phyloP scores from a whole-genome alignment of 1,284 basidiomycete genomes.

The Puccinia sorghi region DNA sequence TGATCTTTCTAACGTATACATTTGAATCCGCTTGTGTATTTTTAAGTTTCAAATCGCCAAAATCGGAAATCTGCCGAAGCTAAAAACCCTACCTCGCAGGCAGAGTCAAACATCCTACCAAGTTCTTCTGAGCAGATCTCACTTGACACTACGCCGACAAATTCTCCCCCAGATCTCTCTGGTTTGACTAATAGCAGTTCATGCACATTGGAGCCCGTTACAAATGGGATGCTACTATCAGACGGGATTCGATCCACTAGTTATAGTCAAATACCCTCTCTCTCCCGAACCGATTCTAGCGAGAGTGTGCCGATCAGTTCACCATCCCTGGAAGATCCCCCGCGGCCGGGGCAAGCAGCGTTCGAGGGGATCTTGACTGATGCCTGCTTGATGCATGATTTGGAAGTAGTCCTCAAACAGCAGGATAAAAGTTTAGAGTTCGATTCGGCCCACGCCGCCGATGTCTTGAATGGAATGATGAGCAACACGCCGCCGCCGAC shows the following conservation, averaged over 20 bases:
- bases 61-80: not conserved
- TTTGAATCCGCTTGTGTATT: not conserved
- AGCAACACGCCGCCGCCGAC: not conserved
- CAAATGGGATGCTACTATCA: not conserved
- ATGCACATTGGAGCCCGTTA: not conserved
- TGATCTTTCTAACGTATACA: not conserved
- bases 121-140: constrained; percentile 32
- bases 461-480: constrained; percentile 19
- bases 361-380: constrained; percentile 9
- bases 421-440: not conserved
- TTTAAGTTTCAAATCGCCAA: not conserved
- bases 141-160: not conserved
- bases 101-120: not conserved
- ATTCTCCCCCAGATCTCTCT: constrained; percentile 14
- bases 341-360: not conserved
- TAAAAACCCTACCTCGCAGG: not conserved
- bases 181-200: constrained; percentile 5
- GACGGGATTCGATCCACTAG: constrained; percentile 4
- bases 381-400: not conserved
- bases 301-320: constrained; percentile 21
- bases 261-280: not conserved
- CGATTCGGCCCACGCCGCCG: constrained; percentile 16
- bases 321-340: constrained; percentile 1
- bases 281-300: constrained; percentile 23
- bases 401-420: not conserved